phyloP scores from a whole-genome alignment of 2,329 filamentous ascomycete genomes.

The Calonectria hongkongensis region DNA sequence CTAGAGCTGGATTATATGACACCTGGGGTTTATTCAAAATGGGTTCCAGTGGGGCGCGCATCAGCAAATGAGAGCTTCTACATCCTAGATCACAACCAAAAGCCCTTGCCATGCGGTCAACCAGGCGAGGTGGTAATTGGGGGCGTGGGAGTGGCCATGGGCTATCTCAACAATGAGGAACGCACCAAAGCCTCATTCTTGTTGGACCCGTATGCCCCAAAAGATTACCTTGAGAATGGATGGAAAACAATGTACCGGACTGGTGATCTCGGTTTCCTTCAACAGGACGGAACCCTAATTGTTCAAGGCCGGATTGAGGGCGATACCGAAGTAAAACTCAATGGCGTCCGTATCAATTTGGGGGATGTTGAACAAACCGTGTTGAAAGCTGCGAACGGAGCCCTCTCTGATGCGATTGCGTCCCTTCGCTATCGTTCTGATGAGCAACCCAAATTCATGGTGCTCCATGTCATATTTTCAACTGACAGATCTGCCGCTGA shows the following conservation, averaged over 20 bases:
- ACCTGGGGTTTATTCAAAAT: background rate
- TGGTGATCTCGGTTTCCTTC: slow-evolving; percentile 48
- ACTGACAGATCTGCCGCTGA: background rate
- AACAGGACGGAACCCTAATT: slow-evolving; percentile 58
- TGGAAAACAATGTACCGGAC: slow-evolving; percentile 43
- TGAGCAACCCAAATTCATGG: slow-evolving; percentile 47
- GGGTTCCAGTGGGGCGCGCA: background rate
- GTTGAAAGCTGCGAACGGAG: slow-evolving; percentile 19
- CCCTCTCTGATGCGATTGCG: slow-evolving; percentile 34
- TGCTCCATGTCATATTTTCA: slow-evolving; percentile 56
- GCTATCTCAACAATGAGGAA: slow-evolving; percentile 29
- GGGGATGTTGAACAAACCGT: slow-evolving; percentile 57
- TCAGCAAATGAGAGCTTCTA: slow-evolving; percentile 15
- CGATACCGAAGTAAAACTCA: slow-evolving; percentile 68
- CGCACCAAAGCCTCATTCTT: slow-evolving; percentile 30
- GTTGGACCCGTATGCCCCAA: slow-evolving; percentile 18
- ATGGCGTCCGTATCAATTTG: slow-evolving; percentile 67
- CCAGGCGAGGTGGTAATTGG: slow-evolving; percentile 12
- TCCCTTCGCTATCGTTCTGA: background rate
- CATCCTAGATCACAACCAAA: slow-evolving; percentile 8
- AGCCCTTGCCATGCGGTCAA: slow-evolving; percentile 6
- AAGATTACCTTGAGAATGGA: background rate
- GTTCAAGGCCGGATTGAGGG: slow-evolving; percentile 62
- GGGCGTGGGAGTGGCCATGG: slow-evolving; percentile 7
- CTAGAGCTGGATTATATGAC: slow-evolving; percentile 2